These are phyloP conservation scores for Leccinum uliginosum DNA, from an alignment of 768 basidiomycete species.

Conservation along the genomic window DNA sequence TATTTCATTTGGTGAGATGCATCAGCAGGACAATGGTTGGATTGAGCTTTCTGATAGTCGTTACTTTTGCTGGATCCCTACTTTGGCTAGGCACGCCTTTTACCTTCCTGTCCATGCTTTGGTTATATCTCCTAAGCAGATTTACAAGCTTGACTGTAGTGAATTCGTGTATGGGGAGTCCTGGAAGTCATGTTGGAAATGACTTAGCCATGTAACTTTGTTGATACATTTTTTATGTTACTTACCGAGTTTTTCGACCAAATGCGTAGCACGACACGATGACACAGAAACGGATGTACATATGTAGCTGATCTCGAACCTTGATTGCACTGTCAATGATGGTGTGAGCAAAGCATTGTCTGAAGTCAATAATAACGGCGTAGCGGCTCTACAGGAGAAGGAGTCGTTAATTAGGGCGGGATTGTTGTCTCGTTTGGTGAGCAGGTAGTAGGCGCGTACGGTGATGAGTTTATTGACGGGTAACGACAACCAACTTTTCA, in stretches of 20 bases:
- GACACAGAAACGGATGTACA: background rate
- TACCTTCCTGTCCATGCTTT: slow-evolving; percentile 14
- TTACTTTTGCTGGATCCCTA: slow-evolving; percentile 17
- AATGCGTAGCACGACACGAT: background rate
- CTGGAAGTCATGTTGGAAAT: slow-evolving; percentile 18
- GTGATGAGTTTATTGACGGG: background rate
- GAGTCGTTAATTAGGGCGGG: background rate
- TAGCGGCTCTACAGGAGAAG: background rate
- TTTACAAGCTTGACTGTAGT: slow-evolving; percentile 11
- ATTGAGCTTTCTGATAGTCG: slow-evolving; percentile 8
- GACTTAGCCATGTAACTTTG: background rate
- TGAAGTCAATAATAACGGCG: background rate
- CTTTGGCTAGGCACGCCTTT: slow-evolving; percentile 17
- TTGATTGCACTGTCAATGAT: background rate
- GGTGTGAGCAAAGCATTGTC: background rate
- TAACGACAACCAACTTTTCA: background rate
- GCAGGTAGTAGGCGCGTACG: background rate
- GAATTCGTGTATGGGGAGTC: slow-evolving; percentile 16
- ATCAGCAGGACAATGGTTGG: slow-evolving; percentile 15
- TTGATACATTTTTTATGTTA: background rate
- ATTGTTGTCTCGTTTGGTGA: background rate
- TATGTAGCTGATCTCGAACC: background rate
- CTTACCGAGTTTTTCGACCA: background rate
- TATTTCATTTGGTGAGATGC: background rate
- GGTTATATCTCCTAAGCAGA: slow-evolving; percentile 8